Base-by-base conservation (phyloP, 306 rosid genomes). In the Ziziphus jujuba region DNA sequence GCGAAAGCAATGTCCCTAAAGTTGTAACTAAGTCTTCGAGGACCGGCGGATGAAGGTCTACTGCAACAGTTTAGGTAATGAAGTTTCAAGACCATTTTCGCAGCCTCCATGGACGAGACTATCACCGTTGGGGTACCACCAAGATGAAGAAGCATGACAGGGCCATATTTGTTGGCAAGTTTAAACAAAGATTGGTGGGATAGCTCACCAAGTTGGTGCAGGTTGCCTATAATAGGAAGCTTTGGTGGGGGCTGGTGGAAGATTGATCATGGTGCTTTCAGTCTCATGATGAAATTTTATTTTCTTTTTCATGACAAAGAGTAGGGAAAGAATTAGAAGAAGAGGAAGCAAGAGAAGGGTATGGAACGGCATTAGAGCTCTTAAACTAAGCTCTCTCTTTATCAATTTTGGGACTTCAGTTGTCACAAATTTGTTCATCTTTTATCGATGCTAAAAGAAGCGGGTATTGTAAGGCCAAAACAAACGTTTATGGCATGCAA, bases 201-300 rank as follows among this genome's bases (percentile, higher is more conserved):
- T 58, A 73, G 67, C 28, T 8, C n/a, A 10, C 74, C 61, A 38
- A 87, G 67, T 2, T 62, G 89, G 79, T 78, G 90, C 0, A 87
- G 65, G 61, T 87, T 79, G 2, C 90, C 90, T 0, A 84, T 71
- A 14, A 87, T 24, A 9, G 88, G 90, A 76, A 87, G 84, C 16
- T 63, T 59, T 6, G 58, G 70, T 56, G n/a, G 93, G 93, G 22
- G 78, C 65, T 0, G 90, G 90, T 52, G 86, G 80, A 47, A 35
- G 67, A 15, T 7, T n/a, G n/a, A 15, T 10, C 23, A 59, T 60
- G 23, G 1, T 35, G 2, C 38, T 38, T 5, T 16, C 16, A n/a
- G n/a, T 38, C 21, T 38, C 38, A n/a, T 28, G 33, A 28, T 28
- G 33, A 28, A 28, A 40, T 5, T 54, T 2, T 28, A 28, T 40